phyloP scores from a whole-genome alignment of 2,329 filamentous ascomycete species.

The Coniochaeta hoffmannii region DNA sequence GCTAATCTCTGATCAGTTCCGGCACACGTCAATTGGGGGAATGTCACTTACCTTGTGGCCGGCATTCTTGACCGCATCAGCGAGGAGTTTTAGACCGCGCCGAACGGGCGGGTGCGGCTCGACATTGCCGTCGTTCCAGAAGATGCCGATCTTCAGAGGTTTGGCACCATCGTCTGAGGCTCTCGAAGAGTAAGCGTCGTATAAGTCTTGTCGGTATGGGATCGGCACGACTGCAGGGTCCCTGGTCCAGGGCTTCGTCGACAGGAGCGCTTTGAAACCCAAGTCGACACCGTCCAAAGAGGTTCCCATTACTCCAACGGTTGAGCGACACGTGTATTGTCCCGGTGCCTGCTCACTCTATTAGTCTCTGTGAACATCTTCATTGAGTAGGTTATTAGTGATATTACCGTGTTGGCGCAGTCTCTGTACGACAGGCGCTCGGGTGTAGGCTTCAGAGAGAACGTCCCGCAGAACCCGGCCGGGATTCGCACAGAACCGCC shows the following conservation, averaged over 20 bases:
- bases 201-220: slow-evolving; percentile 50
- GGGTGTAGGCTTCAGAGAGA: slow-evolving; percentile 19
- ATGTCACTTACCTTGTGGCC: slow-evolving; percentile 38
- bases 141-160: slow-evolving; percentile 45
- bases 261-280: slow-evolving; percentile 44
- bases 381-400: neutral
- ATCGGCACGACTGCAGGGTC: slow-evolving; percentile 60
- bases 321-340: slow-evolving; percentile 54
- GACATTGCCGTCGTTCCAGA: slow-evolving; percentile 42
- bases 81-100: slow-evolving; percentile 44
- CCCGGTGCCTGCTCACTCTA: slow-evolving; percentile 29
- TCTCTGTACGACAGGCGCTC: slow-evolving; percentile 17
- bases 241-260: slow-evolving; percentile 54
- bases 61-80: slow-evolving; percentile 36
- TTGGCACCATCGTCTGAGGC: slow-evolving; percentile 7
- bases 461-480: slow-evolving; percentile 22
- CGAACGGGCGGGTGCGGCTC: slow-evolving; percentile 49
- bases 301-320: slow-evolving; percentile 55
- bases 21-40: no score
- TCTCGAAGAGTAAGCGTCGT: slow-evolving; percentile 29
- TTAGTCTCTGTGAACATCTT: neutral
- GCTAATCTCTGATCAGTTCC: neutral
- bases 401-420: slow-evolving; percentile 12
- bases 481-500: slow-evolving; percentile 19
- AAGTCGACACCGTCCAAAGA: slow-evolving; percentile 47